Evolutionary conservation across 2,329 filamentous ascomycete species (phyloP).

Genomic region (Drechslerella dactyloides): DNA sequence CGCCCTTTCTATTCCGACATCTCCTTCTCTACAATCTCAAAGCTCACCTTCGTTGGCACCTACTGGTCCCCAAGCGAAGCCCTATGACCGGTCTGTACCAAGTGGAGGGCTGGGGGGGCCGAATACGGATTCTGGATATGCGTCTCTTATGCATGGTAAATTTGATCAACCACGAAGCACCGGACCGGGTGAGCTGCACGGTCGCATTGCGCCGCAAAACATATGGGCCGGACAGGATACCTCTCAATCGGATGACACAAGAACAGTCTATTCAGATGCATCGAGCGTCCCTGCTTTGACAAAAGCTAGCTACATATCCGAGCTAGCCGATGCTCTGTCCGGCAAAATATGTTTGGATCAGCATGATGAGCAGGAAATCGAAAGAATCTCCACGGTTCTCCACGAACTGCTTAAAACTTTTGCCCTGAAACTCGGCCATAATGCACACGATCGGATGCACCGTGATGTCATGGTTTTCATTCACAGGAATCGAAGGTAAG

Average conservation of each 20-base stretch:
- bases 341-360: background rate
- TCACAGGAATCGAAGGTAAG: slow-evolving; percentile 15
- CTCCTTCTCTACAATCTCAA: too few species aligned
- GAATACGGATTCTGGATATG: background rate
- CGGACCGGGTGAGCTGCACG: background rate
- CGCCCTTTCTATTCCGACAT: too few species aligned
- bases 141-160: background rate
- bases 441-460: slow-evolving; percentile 16
- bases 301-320: slow-evolving; percentile 14
- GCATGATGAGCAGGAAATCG: background rate
- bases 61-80: too few species aligned
- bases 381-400: slow-evolving; percentile 5
- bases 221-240: background rate
- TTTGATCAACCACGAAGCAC: background rate
- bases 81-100: too few species aligned
- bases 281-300: slow-evolving; percentile 9
- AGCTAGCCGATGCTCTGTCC: slow-evolving; percentile 17
- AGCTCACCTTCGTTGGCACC: too few species aligned
- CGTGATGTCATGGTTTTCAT: slow-evolving; percentile 29
- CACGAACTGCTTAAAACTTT: slow-evolving; percentile 21
- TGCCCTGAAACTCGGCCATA: slow-evolving; percentile 27
- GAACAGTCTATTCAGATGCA: slow-evolving; percentile 25
- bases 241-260: background rate
- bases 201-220: background rate
- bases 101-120: too few species aligned